Percentiles rank a stretch among this genome's conserved stretches.
phyloP scores from a whole-genome alignment of 306 rosid species.

The Luffa acutangula region DNA sequence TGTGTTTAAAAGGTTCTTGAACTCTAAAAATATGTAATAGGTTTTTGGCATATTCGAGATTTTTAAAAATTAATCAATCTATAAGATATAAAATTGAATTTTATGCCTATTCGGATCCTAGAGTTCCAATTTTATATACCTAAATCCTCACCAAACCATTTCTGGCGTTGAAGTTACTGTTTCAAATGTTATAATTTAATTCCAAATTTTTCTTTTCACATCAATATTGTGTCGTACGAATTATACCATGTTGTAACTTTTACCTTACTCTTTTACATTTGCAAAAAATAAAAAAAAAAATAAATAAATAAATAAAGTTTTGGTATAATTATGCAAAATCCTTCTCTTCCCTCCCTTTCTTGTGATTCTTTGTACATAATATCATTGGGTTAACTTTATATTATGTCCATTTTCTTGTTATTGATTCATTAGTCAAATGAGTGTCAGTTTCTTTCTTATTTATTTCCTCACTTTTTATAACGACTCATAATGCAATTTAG shows the following conservation, averaged over 20 bases:
- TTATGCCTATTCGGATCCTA: no score
- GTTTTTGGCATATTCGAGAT: no score
- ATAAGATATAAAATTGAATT: no score
- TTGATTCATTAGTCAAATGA: not conserved
- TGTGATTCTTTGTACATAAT: not conserved
- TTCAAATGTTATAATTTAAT: not conserved
- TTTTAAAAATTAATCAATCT: no score
- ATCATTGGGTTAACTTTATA: not conserved
- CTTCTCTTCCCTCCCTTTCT: not conserved
- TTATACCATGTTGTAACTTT: not conserved
- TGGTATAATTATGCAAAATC: not conserved
- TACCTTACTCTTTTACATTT: not conserved
- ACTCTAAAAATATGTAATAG: no score
- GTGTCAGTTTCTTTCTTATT: not conserved
- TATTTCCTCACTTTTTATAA: no score
- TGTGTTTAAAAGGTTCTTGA: no score
- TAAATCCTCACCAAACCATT: not conserved
- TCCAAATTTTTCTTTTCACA: not conserved
- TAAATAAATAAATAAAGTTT: no score
- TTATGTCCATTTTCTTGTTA: not conserved
- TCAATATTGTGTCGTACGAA: not conserved
- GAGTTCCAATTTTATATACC: no score
- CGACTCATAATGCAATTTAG: no score
- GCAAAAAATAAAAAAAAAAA: not conserved
- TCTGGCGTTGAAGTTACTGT: not conserved